phyloP scores from a whole-genome alignment of 257 asterid species.

The Ehretia macrophylla region DNA sequence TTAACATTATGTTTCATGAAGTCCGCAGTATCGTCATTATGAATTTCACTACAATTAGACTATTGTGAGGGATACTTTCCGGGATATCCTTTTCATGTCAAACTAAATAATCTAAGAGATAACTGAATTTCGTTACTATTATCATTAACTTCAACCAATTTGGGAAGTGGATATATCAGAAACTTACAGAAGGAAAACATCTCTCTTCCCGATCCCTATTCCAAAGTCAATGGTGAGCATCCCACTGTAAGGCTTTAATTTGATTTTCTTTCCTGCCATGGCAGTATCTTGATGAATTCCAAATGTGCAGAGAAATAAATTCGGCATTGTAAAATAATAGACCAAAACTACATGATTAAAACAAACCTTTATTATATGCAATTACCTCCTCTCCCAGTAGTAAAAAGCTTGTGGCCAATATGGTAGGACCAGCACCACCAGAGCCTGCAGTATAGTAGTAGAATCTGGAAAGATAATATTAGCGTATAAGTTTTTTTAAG shows the following conservation, averaged over 20 bases:
- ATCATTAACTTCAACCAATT: neutral
- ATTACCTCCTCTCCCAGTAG: conserved; percentile 95
- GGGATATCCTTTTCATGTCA: too few relatives aligned
- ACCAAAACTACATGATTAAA: neutral
- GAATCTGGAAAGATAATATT: conserved; percentile 51
- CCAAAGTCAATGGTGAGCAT: conserved; percentile 91
- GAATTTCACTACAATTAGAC: too few relatives aligned
- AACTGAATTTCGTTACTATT: neutral
- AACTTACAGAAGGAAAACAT: conserved; percentile 83
- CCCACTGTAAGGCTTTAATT: conserved; percentile 85
- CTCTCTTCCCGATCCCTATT: conserved; percentile 73
- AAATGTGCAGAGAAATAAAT: conserved; percentile 5
- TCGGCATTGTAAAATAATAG: neutral
- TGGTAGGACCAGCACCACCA: conserved; percentile 97
- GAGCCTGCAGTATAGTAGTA: conserved; percentile 95
- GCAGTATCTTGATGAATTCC: conserved; percentile 2
- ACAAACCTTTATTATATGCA: conserved; percentile 85
- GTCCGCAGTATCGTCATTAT: too few relatives aligned
- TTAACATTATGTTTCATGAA: too few relatives aligned
- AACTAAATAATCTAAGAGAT: neutral
- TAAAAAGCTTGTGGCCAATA: conserved; percentile 84
- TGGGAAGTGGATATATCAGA: neutral
- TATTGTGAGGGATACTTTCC: too few relatives aligned
- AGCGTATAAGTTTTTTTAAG: neutral
- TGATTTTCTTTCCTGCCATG: conserved; percentile 62